Evolutionary conservation across 2,329 filamentous ascomycete genomes (phyloP), one percentile per base, ranked within the genome.

Genomic region (Sclerotinia minor): DNA sequence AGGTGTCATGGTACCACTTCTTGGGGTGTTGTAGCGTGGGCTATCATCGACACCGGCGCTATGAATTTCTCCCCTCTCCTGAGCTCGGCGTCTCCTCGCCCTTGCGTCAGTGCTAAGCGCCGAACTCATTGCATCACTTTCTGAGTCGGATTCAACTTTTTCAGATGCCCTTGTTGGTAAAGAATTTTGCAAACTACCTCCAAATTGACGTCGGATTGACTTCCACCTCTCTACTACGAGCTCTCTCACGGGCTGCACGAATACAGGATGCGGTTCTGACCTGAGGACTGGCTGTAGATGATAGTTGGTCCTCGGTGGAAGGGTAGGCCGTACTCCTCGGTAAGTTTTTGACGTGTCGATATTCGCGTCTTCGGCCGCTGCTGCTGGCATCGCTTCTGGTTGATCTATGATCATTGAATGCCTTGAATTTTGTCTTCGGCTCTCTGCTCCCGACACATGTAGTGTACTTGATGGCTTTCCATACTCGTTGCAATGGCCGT

Each of bases 211-310:
- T 57, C 73, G 61, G 35, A 76, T 68, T 8, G 70, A 71, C 19
- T 66, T 69, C 75, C 74, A 77, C 61, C 72, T 69, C 58, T 73
- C 75, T 5, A 76, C 74, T 3, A 75, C 74, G 9, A 76, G 65
- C 49, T 76, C 74, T 47, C 70, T 73, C 2, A 76, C 75, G 5
- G 75, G 75, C 49, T 77, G 75, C 5, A 77, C 69, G 45, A 74
- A 76, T 5, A 76, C 71, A 24, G 71, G 73, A 64, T 75, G 74
- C 17, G 72, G 72, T 32, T 76, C 75, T 1, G 74, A 75, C 8
- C 71, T 70, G 35, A 76, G 69, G 11, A 72, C 67, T 29, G 74
- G 68, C 15, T 75, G 71, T 19, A 75, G 50, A 8, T 68, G 69
- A 57, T 74, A 72, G 15, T 72, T 73, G 15, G 69, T 64, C 24